phyloP scores from a whole-genome alignment of 2,329 filamentous ascomycete genomes.

The Epicoccum sorghinum region DNA sequence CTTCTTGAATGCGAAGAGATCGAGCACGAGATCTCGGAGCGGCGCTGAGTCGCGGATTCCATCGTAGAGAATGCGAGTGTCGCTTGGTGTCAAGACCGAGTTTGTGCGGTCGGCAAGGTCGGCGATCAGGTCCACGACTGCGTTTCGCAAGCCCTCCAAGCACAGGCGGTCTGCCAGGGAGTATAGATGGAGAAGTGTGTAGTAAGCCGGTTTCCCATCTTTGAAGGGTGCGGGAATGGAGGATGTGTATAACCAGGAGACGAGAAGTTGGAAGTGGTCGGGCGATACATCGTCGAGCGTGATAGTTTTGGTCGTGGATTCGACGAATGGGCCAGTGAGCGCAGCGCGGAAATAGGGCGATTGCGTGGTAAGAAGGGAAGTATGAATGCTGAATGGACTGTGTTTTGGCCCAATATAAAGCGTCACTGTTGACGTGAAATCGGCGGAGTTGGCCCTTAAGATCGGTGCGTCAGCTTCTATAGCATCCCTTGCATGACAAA shows the following conservation, averaged over 20 bases:
- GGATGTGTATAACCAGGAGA: constrained; percentile 59
- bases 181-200: constrained; percentile 56
- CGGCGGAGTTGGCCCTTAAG: constrained; percentile 49
- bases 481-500: constrained; percentile 21
- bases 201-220: constrained; percentile 57
- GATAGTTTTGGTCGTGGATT: constrained; percentile 52
- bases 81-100: constrained; percentile 55
- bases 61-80: constrained; percentile 57
- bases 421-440: constrained; percentile 47
- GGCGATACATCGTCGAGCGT: constrained; percentile 53
- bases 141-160: constrained; percentile 54
- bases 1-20: constrained; percentile 60
- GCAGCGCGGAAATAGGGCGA: constrained; percentile 60
- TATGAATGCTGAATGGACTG: constrained; percentile 55
- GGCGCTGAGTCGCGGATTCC: constrained; percentile 48
- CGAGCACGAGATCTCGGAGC: constrained; percentile 52
- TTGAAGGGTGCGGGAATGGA: constrained; percentile 51
- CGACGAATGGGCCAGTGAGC: constrained; percentile 55
- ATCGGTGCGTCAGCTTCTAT: neutral
- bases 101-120: constrained; percentile 56
- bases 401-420: constrained; percentile 49
- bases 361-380: constrained; percentile 53
- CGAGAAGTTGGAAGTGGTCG: constrained; percentile 56
- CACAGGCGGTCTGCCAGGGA: constrained; percentile 55
- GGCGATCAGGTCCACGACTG: constrained; percentile 51